phyloP scores from a whole-genome alignment of 352 stramenopile species.

The Blastocystis sp. region DNA sequence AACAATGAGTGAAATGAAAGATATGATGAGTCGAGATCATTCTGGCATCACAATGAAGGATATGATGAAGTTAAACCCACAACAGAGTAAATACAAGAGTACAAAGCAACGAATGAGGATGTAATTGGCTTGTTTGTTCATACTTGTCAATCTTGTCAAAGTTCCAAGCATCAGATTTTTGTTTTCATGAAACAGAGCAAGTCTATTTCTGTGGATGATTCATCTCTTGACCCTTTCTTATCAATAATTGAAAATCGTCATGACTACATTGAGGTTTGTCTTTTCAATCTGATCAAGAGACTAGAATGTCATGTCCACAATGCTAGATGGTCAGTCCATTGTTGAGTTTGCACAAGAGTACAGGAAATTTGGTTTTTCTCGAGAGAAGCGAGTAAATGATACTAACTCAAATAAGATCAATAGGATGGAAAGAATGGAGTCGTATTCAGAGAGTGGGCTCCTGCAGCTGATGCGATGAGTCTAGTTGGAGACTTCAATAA shows the following conservation, averaged over 20 bases:
- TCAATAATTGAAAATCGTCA: slow-evolving; percentile 48
- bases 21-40: slow-evolving; percentile 60
- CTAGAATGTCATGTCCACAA: slow-evolving; percentile 49
- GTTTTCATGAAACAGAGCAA: neutral
- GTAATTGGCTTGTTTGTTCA: slow-evolving; percentile 32
- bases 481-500: slow-evolving; percentile 65
- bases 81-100: slow-evolving; percentile 46
- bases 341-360: slow-evolving; percentile 25
- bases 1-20: slow-evolving; percentile 47
- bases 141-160: slow-evolving; percentile 9
- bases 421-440: slow-evolving; percentile 41
- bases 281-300: neutral
- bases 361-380: slow-evolving; percentile 23
- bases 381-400: neutral
- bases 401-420: neutral
- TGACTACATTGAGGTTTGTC: slow-evolving; percentile 32
- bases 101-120: neutral
- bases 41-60: slow-evolving; percentile 55
- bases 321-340: neutral
- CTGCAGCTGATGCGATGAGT: slow-evolving; percentile 2
- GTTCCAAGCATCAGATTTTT: neutral
- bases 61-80: slow-evolving; percentile 60
- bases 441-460: slow-evolving; percentile 63
- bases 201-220: neutral
- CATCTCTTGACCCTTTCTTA: neutral